Percentiles rank a stretch among this genome's conserved stretches.
phyloP scores from a whole-genome alignment of 2,329 filamentous ascomycete species.

The Ophiostoma quercus region DNA sequence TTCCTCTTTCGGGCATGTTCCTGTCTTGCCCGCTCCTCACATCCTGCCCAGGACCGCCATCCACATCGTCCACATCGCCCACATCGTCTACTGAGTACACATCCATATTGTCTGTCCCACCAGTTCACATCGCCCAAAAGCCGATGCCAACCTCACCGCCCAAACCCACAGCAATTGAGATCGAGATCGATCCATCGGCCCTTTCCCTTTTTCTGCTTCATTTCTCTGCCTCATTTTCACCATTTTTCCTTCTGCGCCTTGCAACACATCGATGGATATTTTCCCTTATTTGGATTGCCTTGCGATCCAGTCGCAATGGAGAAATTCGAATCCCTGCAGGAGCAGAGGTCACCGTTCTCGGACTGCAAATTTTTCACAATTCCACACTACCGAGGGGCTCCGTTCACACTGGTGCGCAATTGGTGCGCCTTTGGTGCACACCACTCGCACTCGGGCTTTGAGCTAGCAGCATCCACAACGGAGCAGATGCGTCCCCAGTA shows the following conservation, averaged over 20 bases:
- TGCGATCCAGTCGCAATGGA: conserved; percentile 8
- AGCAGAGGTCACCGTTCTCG: conserved; percentile 4
- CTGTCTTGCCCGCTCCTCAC: not conserved
- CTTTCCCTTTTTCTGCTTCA: not conserved
- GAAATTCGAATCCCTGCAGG: conserved; percentile 3
- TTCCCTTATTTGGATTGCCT: conserved; percentile 9
- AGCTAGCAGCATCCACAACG: conserved; percentile 1
- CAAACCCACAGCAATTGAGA: not conserved
- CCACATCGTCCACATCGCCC: not conserved
- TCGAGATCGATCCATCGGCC: conserved; percentile 4
- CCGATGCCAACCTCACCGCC: not conserved
- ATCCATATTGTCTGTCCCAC: not conserved
- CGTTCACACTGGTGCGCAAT: not conserved
- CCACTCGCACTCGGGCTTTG: not conserved
- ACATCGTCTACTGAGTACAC: not conserved
- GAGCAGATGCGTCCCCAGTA: not conserved
- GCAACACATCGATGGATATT: not conserved
- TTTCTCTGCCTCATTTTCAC: not conserved
- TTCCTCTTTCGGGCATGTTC: not conserved
- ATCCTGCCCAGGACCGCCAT: not conserved
- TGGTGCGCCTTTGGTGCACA: too few relatives aligned
- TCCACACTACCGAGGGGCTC: not conserved
- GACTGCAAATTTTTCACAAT: conserved; percentile 14
- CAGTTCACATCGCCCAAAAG: not conserved
- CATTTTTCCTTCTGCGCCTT: not conserved